These are phyloP conservation scores for Marasmius tenuissimus DNA, from an alignment of 1,284 basidiomycete genomes.

Conservation along the genomic window DNA sequence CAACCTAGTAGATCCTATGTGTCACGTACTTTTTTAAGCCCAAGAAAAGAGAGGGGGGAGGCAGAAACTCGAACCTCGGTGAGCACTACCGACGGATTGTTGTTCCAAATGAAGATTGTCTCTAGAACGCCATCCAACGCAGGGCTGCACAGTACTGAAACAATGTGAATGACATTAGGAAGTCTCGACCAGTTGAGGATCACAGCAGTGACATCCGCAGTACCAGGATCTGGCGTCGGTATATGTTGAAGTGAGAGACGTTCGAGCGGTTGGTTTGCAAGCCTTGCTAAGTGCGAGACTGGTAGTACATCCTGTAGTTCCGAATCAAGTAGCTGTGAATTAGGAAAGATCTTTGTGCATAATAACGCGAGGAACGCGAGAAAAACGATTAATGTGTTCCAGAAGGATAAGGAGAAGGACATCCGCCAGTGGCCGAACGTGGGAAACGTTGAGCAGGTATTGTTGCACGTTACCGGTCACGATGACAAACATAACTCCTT, in stretches of 20 bases:
- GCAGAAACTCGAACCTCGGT: slow-evolving; percentile 35
- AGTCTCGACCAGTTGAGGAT: slow-evolving; percentile 68
- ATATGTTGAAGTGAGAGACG: neutral
- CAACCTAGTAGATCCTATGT: slow-evolving; percentile 50
- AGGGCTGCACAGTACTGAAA: slow-evolving; percentile 48
- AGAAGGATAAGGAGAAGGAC: too few species aligned
- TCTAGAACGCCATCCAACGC: slow-evolving; percentile 48
- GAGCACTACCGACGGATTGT: slow-evolving; percentile 45
- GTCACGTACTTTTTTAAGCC: neutral
- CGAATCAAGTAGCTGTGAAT: too few species aligned
- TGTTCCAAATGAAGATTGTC: slow-evolving; percentile 64
- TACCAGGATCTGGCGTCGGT: neutral
- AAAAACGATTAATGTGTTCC: too few species aligned
- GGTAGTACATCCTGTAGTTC: too few species aligned
- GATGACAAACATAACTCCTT: too few species aligned
- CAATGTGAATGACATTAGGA: slow-evolving; percentile 57
- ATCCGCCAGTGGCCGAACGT: too few species aligned
- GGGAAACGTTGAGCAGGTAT: too few species aligned
- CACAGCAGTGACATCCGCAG: slow-evolving; percentile 46
- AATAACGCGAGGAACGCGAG: too few species aligned
- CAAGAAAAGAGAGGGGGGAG: neutral
- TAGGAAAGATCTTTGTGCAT: too few species aligned
- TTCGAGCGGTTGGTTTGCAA: neutral
- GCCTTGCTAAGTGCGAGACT: too few species aligned
- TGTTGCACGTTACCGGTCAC: too few species aligned